phyloP scores from a whole-genome alignment of 257 asterid genomes.

The Penstemon newberryi region DNA sequence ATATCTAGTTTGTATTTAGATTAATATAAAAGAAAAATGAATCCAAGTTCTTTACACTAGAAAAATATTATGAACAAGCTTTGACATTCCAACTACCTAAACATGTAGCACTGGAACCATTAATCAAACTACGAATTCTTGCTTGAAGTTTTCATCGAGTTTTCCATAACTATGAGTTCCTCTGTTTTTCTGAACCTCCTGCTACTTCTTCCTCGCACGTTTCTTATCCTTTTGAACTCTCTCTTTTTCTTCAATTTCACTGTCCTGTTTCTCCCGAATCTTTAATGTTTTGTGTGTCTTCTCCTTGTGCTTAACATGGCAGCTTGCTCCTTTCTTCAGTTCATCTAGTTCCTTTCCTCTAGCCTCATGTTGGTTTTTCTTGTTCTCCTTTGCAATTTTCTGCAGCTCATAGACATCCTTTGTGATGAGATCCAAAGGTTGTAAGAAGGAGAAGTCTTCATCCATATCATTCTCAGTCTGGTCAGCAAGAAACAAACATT shows the following conservation, averaged over 20 bases:
- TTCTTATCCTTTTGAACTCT: conserved; percentile 17
- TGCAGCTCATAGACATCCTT: conserved; percentile 36
- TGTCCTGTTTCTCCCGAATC: conserved; percentile 26
- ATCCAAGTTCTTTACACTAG: background rate
- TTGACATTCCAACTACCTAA: background rate
- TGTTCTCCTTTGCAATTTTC: conserved; percentile 30
- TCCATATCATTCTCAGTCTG: conserved; percentile 40
- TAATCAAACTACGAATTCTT: background rate
- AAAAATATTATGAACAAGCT: conserved; percentile 1
- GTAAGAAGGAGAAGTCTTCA: conserved; percentile 37
- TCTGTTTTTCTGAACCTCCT: background rate
- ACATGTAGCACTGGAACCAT: background rate
- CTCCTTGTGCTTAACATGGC: background rate
- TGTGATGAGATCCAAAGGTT: conserved; percentile 48
- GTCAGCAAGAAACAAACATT: conserved; percentile 16
- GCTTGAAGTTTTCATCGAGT: no score
- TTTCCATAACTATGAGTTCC: no score
- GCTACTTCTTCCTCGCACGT: conserved; percentile 20
- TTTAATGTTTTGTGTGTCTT: conserved; percentile 16
- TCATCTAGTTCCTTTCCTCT: conserved; percentile 28
- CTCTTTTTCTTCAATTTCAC: conserved; percentile 22
- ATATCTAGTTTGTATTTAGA: background rate
- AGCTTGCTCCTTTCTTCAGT: conserved; percentile 23
- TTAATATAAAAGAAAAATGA: background rate
- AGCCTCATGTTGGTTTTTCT: conserved; percentile 24